These are phyloP conservation scores for Scedosporium aurantiacum DNA, from an alignment of 2,329 filamentous ascomycete species.

Conservation along the genomic window DNA sequence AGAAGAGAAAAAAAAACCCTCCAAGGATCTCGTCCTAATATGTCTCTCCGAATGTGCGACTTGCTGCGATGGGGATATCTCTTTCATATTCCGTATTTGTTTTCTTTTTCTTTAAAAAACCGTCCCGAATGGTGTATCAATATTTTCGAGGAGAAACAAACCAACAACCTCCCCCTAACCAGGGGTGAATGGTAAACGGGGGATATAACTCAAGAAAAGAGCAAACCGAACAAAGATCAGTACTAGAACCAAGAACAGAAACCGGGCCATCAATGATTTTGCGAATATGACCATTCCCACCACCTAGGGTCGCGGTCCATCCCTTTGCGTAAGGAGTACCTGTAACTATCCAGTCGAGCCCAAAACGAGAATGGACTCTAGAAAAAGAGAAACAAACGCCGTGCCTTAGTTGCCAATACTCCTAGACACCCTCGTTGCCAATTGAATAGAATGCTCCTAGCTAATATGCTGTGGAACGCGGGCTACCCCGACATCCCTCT, in stretches of 20 bases:
- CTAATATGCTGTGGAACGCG: background rate
- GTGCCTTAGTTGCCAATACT: background rate
- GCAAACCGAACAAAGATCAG: background rate
- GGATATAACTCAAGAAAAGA: background rate
- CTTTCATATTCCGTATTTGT: constrained; percentile 2
- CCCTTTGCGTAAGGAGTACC: no score
- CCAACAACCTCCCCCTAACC: background rate
- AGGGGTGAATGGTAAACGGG: background rate
- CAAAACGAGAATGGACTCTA: background rate
- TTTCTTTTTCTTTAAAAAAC: constrained; percentile 4
- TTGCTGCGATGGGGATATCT: background rate
- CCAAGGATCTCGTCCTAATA: background rate
- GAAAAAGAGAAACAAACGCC: constrained; percentile 7
- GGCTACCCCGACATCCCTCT: constrained; percentile 8
- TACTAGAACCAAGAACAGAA: background rate
- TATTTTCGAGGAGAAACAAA: constrained; percentile 7
- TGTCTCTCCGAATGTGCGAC: background rate
- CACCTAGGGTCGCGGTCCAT: no score
- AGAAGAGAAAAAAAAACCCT: background rate
- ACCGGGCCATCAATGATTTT: background rate
- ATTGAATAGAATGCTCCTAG: background rate
- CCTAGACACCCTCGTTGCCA: background rate
- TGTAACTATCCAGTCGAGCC: background rate
- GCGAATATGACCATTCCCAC: background rate
- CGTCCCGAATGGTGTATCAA: background rate